phyloP scores from a whole-genome alignment of 805 yeast species.

The Wickerhamomyces strasburgensis region DNA sequence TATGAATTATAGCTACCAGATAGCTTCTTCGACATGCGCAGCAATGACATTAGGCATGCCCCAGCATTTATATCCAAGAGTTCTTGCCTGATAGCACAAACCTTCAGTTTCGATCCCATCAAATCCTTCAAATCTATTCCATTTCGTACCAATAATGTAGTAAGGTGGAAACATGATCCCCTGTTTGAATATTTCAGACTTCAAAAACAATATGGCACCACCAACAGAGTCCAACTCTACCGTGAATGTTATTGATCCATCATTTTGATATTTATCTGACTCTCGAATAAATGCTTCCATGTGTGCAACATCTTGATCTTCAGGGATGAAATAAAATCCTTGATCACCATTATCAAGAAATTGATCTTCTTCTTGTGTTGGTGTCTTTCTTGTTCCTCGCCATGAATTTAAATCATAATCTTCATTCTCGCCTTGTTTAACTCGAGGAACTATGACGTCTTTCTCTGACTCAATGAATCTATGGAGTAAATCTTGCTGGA shows the following conservation, averaged over 20 bases:
- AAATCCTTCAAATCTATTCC: constrained; percentile 43
- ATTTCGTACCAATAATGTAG: constrained; percentile 39
- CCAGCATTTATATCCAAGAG: constrained; percentile 42
- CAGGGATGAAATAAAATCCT: constrained; percentile 24
- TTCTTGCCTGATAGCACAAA: constrained; percentile 41
- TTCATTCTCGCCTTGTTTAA: constrained; percentile 20
- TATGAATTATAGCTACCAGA: no score
- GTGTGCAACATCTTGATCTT: constrained; percentile 19
- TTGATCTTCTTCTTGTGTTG: constrained; percentile 18
- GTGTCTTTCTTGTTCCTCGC: constrained; percentile 28
- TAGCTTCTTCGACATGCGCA: constrained; percentile 26
- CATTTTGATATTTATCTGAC: constrained; percentile 8
- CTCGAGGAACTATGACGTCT: constrained; percentile 30
- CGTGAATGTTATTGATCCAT: constrained; percentile 6
- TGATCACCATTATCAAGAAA: constrained; percentile 16
- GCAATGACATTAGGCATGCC: constrained; percentile 45
- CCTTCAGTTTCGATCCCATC: constrained; percentile 56
- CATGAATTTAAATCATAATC: constrained; percentile 35
- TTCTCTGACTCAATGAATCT: constrained; percentile 22
- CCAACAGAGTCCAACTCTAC: constrained; percentile 45
- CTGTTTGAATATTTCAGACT: constrained; percentile 38
- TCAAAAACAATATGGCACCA: constrained; percentile 44
- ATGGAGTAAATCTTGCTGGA: constrained; percentile 23
- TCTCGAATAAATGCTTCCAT: constrained; percentile 17
- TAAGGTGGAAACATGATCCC: constrained; percentile 43